These are phyloP conservation scores for Microcyclospora tardicrescens DNA, from an alignment of 2,329 filamentous ascomycete genomes.

Conservation along the genomic window DNA sequence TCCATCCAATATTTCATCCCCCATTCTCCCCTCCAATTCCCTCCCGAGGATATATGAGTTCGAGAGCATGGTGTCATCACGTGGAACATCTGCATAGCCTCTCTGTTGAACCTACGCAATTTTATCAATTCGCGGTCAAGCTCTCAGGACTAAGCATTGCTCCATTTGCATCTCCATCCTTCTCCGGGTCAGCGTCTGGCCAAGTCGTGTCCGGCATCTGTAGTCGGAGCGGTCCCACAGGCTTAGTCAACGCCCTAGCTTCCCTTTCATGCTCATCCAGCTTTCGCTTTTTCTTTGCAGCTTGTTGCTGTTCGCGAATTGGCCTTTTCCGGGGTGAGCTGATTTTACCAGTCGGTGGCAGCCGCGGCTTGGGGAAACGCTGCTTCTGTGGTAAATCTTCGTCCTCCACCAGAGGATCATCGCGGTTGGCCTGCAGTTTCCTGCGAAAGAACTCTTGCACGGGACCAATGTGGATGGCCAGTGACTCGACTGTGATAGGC, in stretches of 20 bases:
- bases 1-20: no score
- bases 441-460: constrained; percentile 83
- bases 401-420: constrained; percentile 79
- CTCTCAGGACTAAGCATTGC: constrained; percentile 82
- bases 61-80: no score
- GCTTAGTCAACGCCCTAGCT: constrained; percentile 24
- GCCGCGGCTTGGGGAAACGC: constrained; percentile 48
- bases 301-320: constrained; percentile 66
- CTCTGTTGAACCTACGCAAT: background rate
- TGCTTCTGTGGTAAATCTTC: constrained; percentile 92
- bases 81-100: background rate
- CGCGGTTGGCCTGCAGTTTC: constrained; percentile 72
- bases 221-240: constrained; percentile 39
- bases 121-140: constrained; percentile 28
- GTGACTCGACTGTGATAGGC: constrained; percentile 64
- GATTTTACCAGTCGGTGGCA: constrained; percentile 72
- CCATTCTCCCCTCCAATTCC: no score
- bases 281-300: constrained; percentile 82
- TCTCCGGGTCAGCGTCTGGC: constrained; percentile 46
- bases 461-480: constrained; percentile 71
- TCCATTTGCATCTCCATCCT: constrained; percentile 49
- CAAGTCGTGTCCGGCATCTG: constrained; percentile 25
- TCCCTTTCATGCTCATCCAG: constrained; percentile 29
- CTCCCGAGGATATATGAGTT: no score
- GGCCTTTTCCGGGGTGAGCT: constrained; percentile 72